Percentiles rank a stretch among this genome's conserved stretches.
Conservation (phyloP, 176 grass and related monocot species). For the Musa schizocarpa region DNA sequence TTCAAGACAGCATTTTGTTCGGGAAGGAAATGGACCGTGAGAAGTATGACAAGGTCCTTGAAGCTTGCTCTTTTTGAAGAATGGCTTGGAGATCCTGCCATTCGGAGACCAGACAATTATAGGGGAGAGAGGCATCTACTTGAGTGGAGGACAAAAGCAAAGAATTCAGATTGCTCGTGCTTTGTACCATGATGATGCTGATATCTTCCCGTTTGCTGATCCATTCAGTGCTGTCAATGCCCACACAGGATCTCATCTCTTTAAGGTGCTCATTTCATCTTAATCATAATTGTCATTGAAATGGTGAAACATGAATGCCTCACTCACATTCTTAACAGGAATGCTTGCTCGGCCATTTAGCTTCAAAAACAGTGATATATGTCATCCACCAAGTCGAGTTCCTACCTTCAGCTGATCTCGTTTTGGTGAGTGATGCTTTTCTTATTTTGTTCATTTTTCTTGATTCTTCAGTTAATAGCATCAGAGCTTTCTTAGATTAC, state of each 20-base stretch:
- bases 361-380: too few species aligned
- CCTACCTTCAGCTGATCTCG: too few species aligned
- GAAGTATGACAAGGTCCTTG: constrained; percentile 32
- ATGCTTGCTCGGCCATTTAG: too few species aligned
- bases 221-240: constrained; percentile 40
- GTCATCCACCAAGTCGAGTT: too few species aligned
- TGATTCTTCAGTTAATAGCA: background rate
- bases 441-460: background rate
- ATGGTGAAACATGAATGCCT: too few species aligned
- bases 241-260: constrained; percentile 50
- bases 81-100: constrained; percentile 39
- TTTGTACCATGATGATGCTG: constrained; percentile 35
- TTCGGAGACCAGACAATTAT: constrained; percentile 39
- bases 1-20: constrained; percentile 43
- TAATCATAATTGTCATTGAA: too few species aligned
- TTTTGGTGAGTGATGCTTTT: too few species aligned
- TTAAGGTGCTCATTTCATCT: constrained; percentile 31
- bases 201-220: constrained; percentile 40
- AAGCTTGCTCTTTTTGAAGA: constrained; percentile 36
- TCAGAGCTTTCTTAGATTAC: background rate
- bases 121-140: constrained; percentile 42
- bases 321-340: too few species aligned
- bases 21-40: constrained; percentile 26
- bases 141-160: constrained; percentile 42
- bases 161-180: constrained; percentile 43